phyloP scores from a whole-genome alignment of 2,329 filamentous ascomycete species.

The Phialocephala sp. region DNA sequence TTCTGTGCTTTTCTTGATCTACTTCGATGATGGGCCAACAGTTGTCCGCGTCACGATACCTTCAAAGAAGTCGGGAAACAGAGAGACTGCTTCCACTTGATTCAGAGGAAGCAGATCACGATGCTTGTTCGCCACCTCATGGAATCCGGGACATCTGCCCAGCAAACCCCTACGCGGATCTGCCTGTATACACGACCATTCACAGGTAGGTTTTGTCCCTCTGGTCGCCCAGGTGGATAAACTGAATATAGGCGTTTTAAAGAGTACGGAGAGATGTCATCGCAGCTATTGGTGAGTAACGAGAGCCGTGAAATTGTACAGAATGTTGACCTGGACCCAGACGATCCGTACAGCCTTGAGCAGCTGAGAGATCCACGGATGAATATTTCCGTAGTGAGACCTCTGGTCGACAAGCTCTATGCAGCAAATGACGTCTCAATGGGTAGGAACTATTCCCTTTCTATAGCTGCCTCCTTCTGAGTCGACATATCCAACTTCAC shows the following conservation, averaged over 20 bases:
- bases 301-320: background rate
- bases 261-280: slow-evolving; percentile 66
- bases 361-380: slow-evolving; percentile 82
- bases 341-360: slow-evolving; percentile 72
- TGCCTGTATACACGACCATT: slow-evolving; percentile 80
- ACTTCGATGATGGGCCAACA: slow-evolving; percentile 1
- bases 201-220: slow-evolving; percentile 56
- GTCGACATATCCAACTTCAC: slow-evolving; percentile 6
- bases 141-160: slow-evolving; percentile 34
- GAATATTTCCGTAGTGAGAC: slow-evolving; percentile 75
- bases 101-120: slow-evolving; percentile 32
- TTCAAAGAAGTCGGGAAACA: background rate
- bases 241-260: background rate
- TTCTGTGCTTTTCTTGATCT: background rate
- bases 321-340: slow-evolving; percentile 40
- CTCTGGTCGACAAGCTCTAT: slow-evolving; percentile 83
- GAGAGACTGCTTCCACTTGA: slow-evolving; percentile 18
- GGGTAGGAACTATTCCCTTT: slow-evolving; percentile 50
- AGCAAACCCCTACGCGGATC: slow-evolving; percentile 44
- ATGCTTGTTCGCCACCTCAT: slow-evolving; percentile 40
- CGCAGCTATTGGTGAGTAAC: slow-evolving; percentile 19
- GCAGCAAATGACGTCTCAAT: slow-evolving; percentile 80
- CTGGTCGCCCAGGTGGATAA: background rate
- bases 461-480: background rate
- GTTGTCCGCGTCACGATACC: background rate